Evolutionary conservation across 768 basidiomycete genomes (phyloP).

Genomic region (Lactifluus volemus): DNA sequence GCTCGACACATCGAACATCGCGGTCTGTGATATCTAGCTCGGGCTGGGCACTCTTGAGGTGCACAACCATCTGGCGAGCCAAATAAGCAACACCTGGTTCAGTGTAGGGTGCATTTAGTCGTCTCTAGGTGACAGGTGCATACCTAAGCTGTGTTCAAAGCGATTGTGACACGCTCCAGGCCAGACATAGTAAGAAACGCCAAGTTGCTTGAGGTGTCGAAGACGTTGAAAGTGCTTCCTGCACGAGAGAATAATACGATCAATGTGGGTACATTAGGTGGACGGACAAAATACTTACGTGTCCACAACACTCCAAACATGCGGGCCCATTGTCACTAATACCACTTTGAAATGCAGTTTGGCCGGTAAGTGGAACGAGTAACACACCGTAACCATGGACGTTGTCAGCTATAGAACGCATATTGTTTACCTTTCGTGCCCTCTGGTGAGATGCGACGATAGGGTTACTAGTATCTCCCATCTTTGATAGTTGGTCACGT

Average conservation of each 20-base stretch:
- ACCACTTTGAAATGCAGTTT: background rate
- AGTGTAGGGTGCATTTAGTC: background rate
- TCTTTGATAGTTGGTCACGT: background rate
- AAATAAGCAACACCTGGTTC: constrained; percentile 69
- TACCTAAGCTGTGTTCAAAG: constrained; percentile 80
- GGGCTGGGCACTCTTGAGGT: constrained; percentile 49
- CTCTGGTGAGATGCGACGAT: background rate
- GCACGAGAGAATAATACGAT: background rate
- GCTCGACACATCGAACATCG: constrained; percentile 67
- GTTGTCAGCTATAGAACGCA: constrained; percentile 12
- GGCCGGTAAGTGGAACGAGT: background rate
- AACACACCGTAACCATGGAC: constrained; percentile 9
- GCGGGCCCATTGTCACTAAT: constrained; percentile 19
- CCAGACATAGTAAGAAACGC: constrained; percentile 68
- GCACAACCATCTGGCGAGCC: constrained; percentile 52
- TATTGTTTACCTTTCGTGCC: background rate
- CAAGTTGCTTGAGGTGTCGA: constrained; percentile 71
- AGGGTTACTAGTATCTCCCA: background rate
- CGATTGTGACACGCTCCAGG: constrained; percentile 72
- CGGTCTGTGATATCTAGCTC: constrained; percentile 57
- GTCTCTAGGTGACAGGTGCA: background rate
- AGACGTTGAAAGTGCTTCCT: constrained; percentile 74
- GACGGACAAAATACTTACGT: constrained; percentile 41
- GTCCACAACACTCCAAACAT: constrained; percentile 49
- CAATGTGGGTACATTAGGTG: background rate